phyloP scores from a whole-genome alignment of 2,329 filamentous ascomycete species.

The Coniochaeta pulveracea region DNA sequence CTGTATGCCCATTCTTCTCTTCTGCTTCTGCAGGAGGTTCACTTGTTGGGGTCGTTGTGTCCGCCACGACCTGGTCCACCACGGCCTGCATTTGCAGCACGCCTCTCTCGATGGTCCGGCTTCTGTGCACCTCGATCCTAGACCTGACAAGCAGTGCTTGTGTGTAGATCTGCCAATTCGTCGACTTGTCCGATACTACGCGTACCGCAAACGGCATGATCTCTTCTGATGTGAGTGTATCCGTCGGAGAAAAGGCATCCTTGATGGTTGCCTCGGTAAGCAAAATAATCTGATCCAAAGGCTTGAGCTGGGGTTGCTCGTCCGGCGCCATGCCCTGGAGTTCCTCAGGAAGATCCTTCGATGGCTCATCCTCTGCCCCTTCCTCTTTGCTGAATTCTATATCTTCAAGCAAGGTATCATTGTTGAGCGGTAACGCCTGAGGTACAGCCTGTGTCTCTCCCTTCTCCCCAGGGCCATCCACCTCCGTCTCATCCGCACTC shows the following conservation, averaged over 20 bases:
- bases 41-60: slow-evolving; percentile 45
- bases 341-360: slow-evolving; percentile 38
- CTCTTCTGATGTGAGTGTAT: slow-evolving; percentile 85
- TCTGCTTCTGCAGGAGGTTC: not conserved
- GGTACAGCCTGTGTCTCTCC: slow-evolving; percentile 30
- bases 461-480: slow-evolving; percentile 9
- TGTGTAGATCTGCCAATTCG: slow-evolving; percentile 97
- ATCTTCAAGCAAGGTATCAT: slow-evolving; percentile 83
- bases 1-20: slow-evolving; percentile 15
- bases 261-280: slow-evolving; percentile 81
- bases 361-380: slow-evolving; percentile 23
- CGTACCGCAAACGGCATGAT: slow-evolving; percentile 83
- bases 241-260: slow-evolving; percentile 72
- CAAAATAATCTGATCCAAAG: slow-evolving; percentile 83
- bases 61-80: slow-evolving; percentile 87
- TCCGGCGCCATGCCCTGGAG: slow-evolving; percentile 61
- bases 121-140: slow-evolving; percentile 77
- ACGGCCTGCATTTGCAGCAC: slow-evolving; percentile 89
- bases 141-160: slow-evolving; percentile 84
- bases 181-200: slow-evolving; percentile 77
- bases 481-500: slow-evolving; percentile 37
- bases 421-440: slow-evolving; percentile 67
- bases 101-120: slow-evolving; percentile 78
- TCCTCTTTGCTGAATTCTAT: slow-evolving; percentile 63
- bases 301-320: slow-evolving; percentile 68